Percentiles rank a stretch among this genome's conserved stretches.
phyloP scores from a whole-genome alignment of 2,329 filamentous ascomycete genomes.

The Ilyonectria robusta region DNA sequence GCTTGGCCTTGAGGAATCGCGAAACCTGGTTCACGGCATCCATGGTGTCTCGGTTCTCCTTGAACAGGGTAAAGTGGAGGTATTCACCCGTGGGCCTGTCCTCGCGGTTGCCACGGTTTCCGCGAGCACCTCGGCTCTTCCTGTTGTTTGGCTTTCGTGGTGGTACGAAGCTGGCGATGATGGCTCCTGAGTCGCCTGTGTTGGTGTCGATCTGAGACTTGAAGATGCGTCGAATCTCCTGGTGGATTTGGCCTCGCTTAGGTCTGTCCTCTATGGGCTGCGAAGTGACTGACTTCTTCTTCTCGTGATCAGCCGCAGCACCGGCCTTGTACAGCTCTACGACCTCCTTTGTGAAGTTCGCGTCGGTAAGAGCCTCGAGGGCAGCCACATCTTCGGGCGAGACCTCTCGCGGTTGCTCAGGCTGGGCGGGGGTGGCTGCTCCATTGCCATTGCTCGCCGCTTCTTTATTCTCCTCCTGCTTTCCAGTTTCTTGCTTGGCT shows the following conservation, averaged over 20 bases:
- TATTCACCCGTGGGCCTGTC: constrained; percentile 75
- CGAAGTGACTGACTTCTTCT: constrained; percentile 55
- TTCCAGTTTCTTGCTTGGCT: constrained; percentile 35
- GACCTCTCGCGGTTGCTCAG: constrained; percentile 47
- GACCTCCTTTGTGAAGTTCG: constrained; percentile 57
- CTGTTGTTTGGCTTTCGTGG: constrained; percentile 52
- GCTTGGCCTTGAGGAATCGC: constrained; percentile 80
- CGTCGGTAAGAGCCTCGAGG: constrained; percentile 58
- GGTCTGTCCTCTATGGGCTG: constrained; percentile 60
- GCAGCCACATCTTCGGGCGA: constrained; percentile 51
- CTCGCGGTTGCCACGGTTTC: constrained; percentile 43
- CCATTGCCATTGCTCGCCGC: constrained; percentile 38
- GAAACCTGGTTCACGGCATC: constrained; percentile 85
- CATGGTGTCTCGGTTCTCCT: constrained; percentile 98
- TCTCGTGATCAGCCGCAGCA: constrained; percentile 47
- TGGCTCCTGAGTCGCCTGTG: constrained; percentile 71
- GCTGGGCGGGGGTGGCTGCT: constrained; percentile 33
- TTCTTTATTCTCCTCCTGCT: constrained; percentile 32
- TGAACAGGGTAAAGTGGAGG: constrained; percentile 92
- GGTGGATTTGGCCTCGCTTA: constrained; percentile 65
- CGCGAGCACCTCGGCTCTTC: constrained; percentile 46
- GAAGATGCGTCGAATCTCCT: constrained; percentile 84
- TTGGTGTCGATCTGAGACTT: constrained; percentile 81
- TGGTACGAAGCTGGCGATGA: constrained; percentile 77
- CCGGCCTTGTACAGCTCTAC: constrained; percentile 58